phyloP scores from a whole-genome alignment of 2,329 filamentous ascomycete genomes.

The Penicillium sumatraense region DNA sequence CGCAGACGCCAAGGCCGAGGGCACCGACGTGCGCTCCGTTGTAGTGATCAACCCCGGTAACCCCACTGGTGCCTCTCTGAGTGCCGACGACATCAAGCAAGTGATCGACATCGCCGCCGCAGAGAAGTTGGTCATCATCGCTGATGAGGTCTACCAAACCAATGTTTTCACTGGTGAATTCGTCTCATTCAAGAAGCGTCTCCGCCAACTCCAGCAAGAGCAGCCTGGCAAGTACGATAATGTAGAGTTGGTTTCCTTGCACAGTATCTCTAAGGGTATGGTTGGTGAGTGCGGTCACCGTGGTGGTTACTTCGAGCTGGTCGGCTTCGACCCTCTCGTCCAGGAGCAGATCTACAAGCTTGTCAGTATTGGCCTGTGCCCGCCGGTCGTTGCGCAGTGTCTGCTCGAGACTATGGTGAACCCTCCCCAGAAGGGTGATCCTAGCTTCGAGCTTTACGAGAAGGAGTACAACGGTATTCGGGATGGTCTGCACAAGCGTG shows the following conservation, averaged over 20 bases:
- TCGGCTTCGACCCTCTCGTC: conserved; percentile 83
- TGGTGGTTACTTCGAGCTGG: conserved; percentile 95
- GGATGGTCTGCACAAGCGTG: conserved; percentile 76
- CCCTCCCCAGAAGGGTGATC: conserved; percentile 81
- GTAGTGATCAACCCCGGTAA: conserved; percentile 99
- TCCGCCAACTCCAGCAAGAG: conserved; percentile 78
- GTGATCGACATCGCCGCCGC: conserved; percentile 87
- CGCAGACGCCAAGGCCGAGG: conserved; percentile 73
- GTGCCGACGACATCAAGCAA: conserved; percentile 75
- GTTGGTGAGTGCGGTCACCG: conserved; percentile 97
- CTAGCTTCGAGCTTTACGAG: conserved; percentile 81
- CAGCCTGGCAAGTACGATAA: conserved; percentile 76
- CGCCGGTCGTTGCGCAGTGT: conserved; percentile 94
- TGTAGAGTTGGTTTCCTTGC: conserved; percentile 87
- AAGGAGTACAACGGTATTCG: conserved; percentile 85
- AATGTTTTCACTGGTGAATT: conserved; percentile 96
- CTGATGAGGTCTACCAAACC: conserved; percentile 98
- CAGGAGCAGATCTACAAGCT: conserved; percentile 98
- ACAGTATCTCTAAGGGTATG: conserved; percentile 98
- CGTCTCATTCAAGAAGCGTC: conserved; percentile 89
- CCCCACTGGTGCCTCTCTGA: conserved; percentile 87
- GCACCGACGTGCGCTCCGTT: conserved; percentile 86
- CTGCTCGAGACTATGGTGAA: conserved; percentile 98
- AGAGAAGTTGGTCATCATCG: conserved; percentile 85
- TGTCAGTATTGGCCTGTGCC: conserved; percentile 94